These are phyloP conservation scores for Hypomyces perniciosus DNA, from an alignment of 2,329 filamentous ascomycete species.

Conservation along the genomic window DNA sequence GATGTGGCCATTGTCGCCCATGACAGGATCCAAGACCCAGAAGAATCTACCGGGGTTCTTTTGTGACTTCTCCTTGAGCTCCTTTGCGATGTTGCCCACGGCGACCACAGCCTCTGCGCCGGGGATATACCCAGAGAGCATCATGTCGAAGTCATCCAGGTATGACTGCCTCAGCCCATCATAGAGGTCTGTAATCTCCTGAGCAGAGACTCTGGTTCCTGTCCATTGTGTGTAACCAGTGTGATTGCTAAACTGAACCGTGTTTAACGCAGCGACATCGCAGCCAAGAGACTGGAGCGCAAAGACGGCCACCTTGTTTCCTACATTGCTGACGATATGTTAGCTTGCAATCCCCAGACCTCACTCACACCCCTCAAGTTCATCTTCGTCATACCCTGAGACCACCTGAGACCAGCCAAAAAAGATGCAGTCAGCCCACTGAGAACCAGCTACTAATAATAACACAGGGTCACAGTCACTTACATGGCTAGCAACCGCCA, in stretches of 20 bases:
- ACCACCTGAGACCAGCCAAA: constrained; percentile 30
- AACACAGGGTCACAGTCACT: constrained; percentile 26
- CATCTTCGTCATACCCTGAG: constrained; percentile 30
- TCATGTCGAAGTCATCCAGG: constrained; percentile 85
- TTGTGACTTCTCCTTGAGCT: constrained; percentile 62
- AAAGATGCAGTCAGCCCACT: background rate
- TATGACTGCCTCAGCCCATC: constrained; percentile 75
- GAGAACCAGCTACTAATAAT: too few species aligned
- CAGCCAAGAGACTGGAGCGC: constrained; percentile 90
- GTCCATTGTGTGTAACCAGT: constrained; percentile 86
- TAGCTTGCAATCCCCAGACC: constrained; percentile 12
- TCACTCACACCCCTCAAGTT: constrained; percentile 4
- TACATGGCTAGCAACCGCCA: constrained; percentile 95
- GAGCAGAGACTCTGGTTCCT: constrained; percentile 72
- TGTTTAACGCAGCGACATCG: constrained; percentile 90
- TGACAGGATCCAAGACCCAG: constrained; percentile 96
- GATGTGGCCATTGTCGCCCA: constrained; percentile 90
- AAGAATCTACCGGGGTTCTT: constrained; percentile 73
- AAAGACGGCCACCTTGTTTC: constrained; percentile 94
- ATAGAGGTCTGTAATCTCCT: constrained; percentile 80
- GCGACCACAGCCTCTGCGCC: constrained; percentile 78
- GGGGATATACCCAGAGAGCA: constrained; percentile 92
- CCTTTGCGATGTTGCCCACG: constrained; percentile 76
- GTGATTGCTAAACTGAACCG: constrained; percentile 97
- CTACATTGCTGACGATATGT: constrained; percentile 67